Evolutionary conservation across 768 basidiomycete species (phyloP), one percentile per base, ranked within the genome.

Genomic region (Xerocomus brunneocitrinus): DNA sequence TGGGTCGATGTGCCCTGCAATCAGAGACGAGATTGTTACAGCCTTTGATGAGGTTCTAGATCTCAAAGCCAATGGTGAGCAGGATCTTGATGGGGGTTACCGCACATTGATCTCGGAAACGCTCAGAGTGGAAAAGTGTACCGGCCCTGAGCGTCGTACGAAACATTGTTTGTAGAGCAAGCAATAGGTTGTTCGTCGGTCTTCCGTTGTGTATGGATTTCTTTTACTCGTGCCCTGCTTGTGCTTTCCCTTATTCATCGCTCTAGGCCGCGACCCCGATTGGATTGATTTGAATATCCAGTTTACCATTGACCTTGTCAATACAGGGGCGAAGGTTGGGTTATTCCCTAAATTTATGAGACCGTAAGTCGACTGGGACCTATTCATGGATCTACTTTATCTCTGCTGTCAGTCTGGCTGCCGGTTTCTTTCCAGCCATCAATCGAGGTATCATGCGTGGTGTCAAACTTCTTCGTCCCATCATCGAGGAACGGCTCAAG

Each of bases 21-120:
- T 81, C 12, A 67, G 67, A 5, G 74, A 78, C 28, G 82, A 84
- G 58, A 67, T 80, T 30, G 36, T 60, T 0, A 49, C 62, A 0
- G 66, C 80, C 0, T 76, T 79, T 43, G 58, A 64, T 5, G 76
- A 75, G 2, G 55, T 66, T 25, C 63, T 82, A 24, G 50, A 58
- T 34, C 51, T 59, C 30, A 41, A 36, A 27, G 43, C 31, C 24
- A 39, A 54, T 8, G 60, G 62, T 66, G 6, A 51, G 25, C 5
- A 24, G 7, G 8, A 8, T 10, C 19, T 39, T 39, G 6, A 8
- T 7, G 3, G 14, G 10, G 10, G 13, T 22, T 14, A 7, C 30
- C 14, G 19, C 8, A 1, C 16, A 3, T 32, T 38, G 32, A 42
- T 16, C 0, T 27, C 12, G n/a, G 22, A 9, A 13, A 16, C 10